A percentile compares a stretch with the other conserved stretches of the same genome.
Conservation (phyloP, 2,329 filamentous ascomycete genomes). For the Aspergillus quadrilineatus region DNA sequence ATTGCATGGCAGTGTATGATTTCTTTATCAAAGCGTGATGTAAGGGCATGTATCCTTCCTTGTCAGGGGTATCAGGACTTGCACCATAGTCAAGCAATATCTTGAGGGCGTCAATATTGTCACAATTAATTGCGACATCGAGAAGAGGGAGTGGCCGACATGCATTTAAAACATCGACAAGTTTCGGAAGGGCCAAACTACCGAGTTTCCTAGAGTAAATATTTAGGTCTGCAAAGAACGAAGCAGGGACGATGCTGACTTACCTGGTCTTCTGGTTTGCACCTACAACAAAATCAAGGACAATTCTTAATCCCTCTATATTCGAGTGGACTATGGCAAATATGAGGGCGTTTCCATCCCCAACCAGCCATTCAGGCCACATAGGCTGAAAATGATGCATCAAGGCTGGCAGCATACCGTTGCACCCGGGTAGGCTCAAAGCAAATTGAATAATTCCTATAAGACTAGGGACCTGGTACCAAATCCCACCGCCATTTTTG, state of each 20-base stretch:
- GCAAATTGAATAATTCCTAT: neutral
- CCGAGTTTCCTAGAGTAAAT: neutral
- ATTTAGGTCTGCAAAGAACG: neutral
- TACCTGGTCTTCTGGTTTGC: neutral
- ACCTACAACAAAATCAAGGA: neutral
- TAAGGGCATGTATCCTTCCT: neutral
- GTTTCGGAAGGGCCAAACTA: neutral
- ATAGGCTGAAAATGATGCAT: neutral
- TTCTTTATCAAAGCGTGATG: neutral
- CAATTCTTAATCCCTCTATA: neutral
- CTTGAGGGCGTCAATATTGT: neutral
- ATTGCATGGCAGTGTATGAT: neutral
- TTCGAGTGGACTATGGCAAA: neutral
- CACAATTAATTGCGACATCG: neutral
- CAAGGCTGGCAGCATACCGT: neutral
- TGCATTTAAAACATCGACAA: neutral
- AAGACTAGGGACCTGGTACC: neutral
- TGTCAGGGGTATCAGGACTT: neutral
- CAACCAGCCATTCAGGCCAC: neutral
- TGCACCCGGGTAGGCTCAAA: neutral
- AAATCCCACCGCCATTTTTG: neutral
- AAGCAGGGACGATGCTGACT: too few relatives aligned
- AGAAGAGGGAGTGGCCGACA: neutral
- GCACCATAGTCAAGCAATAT: neutral
- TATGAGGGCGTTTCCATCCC: neutral